These are phyloP conservation scores for Calvatia gigantea DNA, from an alignment of 768 basidiomycete genomes.

Conservation along the genomic window DNA sequence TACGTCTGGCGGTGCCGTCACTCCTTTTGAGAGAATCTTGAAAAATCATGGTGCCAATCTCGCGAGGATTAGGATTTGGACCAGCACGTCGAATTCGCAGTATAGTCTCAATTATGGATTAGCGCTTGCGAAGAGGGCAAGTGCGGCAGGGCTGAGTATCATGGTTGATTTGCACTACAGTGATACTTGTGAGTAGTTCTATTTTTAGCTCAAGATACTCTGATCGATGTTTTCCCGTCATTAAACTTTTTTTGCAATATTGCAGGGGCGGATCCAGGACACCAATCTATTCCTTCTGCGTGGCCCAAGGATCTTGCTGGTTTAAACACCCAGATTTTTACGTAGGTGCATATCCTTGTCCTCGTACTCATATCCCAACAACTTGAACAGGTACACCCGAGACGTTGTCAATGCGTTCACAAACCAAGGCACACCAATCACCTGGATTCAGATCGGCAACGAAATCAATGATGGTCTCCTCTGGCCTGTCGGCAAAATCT, in stretches of 20 bases:
- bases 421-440: constrained; percentile 50
- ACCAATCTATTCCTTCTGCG: constrained; percentile 54
- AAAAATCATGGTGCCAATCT: constrained; percentile 51
- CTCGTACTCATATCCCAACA: not conserved
- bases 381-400: constrained; percentile 41
- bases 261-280: constrained; percentile 61
- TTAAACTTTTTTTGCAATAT: not conserved
- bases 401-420: constrained; percentile 49
- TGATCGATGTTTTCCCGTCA: not conserved
- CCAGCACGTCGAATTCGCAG: constrained; percentile 44
- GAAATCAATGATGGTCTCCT: constrained; percentile 65
- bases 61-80: constrained; percentile 62
- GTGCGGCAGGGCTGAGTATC: constrained; percentile 52
- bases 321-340: constrained; percentile 56
- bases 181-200: constrained; percentile 59
- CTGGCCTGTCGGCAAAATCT: constrained; percentile 57
- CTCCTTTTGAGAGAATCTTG: constrained; percentile 50
- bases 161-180: constrained; percentile 60
- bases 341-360: constrained; percentile 25
- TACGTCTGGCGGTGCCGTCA: constrained; percentile 22
- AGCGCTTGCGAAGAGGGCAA: constrained; percentile 50
- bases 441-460: constrained; percentile 57
- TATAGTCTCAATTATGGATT: constrained; percentile 53
- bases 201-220: too few species aligned
- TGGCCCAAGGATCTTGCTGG: constrained; percentile 51